phyloP scores from a whole-genome alignment of 1,284 basidiomycete species.

The Macrocybe sp. region DNA sequence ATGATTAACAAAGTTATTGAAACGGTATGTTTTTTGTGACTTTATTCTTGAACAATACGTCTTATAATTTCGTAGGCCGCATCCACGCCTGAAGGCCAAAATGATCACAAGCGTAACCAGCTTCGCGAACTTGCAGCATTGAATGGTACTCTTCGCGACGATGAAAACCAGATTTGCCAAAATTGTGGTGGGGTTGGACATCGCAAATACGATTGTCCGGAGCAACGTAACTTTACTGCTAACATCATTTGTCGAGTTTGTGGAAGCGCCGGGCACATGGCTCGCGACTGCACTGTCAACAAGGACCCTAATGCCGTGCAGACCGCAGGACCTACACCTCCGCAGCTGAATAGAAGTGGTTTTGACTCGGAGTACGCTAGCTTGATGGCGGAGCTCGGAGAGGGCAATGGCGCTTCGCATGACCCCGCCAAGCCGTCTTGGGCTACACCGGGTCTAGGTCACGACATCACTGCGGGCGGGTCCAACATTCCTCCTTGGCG shows the following conservation, averaged over 20 bases:
- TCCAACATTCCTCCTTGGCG: conserved; percentile 84
- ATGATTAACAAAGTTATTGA: conserved; percentile 99
- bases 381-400: conserved; percentile 97
- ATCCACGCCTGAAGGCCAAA: conserved; percentile 97
- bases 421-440: conserved; percentile 55
- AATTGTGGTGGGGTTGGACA: conserved; percentile 95
- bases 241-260: conserved; percentile 97
- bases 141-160: conserved; percentile 98
- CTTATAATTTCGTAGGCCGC: conserved; percentile 65
- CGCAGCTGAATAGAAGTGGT: conserved; percentile 52
- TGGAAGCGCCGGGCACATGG: conserved; percentile 95
- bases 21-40: conserved; percentile 59
- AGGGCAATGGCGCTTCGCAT: conserved; percentile 59
- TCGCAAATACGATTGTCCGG: conserved; percentile 95
- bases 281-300: conserved; percentile 88
- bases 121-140: conserved; percentile 96
- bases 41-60: neutral
- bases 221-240: conserved; percentile 94
- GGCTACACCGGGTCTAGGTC: conserved; percentile 56
- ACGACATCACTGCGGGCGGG: conserved; percentile 74
- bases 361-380: conserved; percentile 98
- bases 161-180: conserved; percentile 99
- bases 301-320: conserved; percentile 63
- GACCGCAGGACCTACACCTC: conserved; percentile 28
- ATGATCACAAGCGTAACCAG: conserved; percentile 99